These are phyloP conservation scores for Exobasidium rhododendri DNA, from an alignment of 1,284 basidiomycete species.

Conservation along the genomic window DNA sequence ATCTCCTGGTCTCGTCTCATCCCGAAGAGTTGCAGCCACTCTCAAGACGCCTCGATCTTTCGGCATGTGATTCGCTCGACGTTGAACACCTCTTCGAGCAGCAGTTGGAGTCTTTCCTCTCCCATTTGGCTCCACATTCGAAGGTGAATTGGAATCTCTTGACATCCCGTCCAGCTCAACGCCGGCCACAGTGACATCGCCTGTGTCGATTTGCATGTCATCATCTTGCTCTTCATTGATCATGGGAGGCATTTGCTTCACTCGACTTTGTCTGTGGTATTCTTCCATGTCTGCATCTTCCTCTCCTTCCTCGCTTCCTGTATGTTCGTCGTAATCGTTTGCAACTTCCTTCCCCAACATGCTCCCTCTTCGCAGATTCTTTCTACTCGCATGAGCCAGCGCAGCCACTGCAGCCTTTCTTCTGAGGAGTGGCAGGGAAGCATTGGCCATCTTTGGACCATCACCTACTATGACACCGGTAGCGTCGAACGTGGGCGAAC, in stretches of 20 bases:
- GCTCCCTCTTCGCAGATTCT: constrained; percentile 27
- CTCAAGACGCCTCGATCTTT: constrained; percentile 35
- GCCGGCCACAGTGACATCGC: background rate
- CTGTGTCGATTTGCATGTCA: constrained; percentile 13
- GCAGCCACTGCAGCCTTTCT: constrained; percentile 10
- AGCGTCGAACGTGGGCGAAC: too few relatives aligned
- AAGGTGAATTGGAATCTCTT: constrained; percentile 18
- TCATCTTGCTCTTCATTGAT: constrained; percentile 10
- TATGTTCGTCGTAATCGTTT: constrained; percentile 23
- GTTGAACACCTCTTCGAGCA: constrained; percentile 22
- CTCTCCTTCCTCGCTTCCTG: constrained; percentile 13
- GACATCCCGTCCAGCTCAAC: constrained; percentile 13
- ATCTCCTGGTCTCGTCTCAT: constrained; percentile 40
- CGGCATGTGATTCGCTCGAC: constrained; percentile 24
- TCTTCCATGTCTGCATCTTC: constrained; percentile 14
- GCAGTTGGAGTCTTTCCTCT: constrained; percentile 23
- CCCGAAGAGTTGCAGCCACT: constrained; percentile 44
- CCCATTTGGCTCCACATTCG: constrained; percentile 4
- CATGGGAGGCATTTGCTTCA: constrained; percentile 14
- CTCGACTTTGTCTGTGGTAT: constrained; percentile 18
- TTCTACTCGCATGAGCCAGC: constrained; percentile 4
- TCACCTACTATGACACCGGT: too few relatives aligned
- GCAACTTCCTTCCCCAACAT: constrained; percentile 41
- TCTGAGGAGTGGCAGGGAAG: constrained; percentile 2
- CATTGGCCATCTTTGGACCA: background rate